These are phyloP conservation scores for Brassica carinata DNA, from an alignment of 345 rosid species.

Conservation along the genomic window DNA sequence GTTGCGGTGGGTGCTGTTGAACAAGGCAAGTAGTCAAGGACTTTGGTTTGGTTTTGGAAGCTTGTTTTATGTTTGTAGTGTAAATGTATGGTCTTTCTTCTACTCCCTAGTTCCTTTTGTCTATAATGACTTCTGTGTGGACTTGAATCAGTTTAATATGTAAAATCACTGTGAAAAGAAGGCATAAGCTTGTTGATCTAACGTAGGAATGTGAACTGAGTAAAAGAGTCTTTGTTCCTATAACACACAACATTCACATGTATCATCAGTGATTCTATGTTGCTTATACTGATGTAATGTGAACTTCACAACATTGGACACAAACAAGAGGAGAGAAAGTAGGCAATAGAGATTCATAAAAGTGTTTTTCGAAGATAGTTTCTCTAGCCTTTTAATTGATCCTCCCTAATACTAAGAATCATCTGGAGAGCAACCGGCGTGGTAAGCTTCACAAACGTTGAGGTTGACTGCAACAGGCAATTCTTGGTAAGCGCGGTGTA, in stretches of 20 bases:
- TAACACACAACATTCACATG: slow-evolving; percentile 24
- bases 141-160: slow-evolving; percentile 41
- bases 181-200: slow-evolving; percentile 22
- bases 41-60: slow-evolving; percentile 14
- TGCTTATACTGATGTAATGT: neutral
- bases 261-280: neutral
- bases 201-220: slow-evolving; percentile 8
- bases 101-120: slow-evolving; percentile 8
- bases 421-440: slow-evolving; percentile 55
- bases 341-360: slow-evolving; percentile 2
- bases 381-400: neutral
- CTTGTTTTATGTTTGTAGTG: slow-evolving; percentile 45
- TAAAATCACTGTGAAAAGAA: slow-evolving; percentile 36
- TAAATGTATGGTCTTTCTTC: slow-evolving; percentile 52
- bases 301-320: slow-evolving; percentile 13
- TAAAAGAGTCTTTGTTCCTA: neutral
- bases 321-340: slow-evolving; percentile 1
- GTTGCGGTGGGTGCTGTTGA: slow-evolving; percentile 46
- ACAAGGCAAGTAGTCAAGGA: slow-evolving; percentile 50
- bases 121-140: slow-evolving; percentile 13
- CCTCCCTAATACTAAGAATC: slow-evolving; percentile 29
- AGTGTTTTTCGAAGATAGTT: neutral
- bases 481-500: slow-evolving; percentile 50
- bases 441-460: slow-evolving; percentile 50
- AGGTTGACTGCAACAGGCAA: slow-evolving; percentile 30